phyloP scores from a whole-genome alignment of 768 basidiomycete genomes.

The Tulasnella sp. region DNA sequence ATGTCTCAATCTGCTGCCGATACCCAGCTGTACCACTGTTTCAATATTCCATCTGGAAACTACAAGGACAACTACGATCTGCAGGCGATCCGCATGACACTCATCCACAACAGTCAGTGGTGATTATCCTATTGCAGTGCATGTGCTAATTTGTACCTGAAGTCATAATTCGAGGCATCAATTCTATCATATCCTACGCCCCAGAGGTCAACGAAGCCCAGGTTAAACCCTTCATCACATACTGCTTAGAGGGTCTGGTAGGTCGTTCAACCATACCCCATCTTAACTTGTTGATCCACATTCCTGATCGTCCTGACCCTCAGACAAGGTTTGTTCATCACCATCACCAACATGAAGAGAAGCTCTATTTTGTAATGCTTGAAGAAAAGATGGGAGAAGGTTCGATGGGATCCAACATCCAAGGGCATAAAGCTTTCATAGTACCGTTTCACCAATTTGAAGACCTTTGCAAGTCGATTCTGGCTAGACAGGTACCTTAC shows the following conservation, averaged over 20 bases:
- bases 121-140: neutral
- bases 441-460: neutral
- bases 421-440: neutral
- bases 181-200: slow-evolving; percentile 2
- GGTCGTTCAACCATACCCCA: neutral
- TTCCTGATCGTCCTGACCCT: neutral
- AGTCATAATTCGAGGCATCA: slow-evolving; percentile 7
- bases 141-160: neutral
- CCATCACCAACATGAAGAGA: slow-evolving; percentile 7
- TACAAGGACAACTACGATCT: slow-evolving; percentile 5
- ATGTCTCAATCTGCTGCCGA: neutral
- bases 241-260: neutral
- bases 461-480: too few species aligned
- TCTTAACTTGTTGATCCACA: neutral
- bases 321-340: neutral
- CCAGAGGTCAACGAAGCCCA: neutral
- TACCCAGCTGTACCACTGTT: slow-evolving; percentile 6
- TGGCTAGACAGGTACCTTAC: neutral
- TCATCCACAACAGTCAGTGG: slow-evolving; percentile 9
- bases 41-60: slow-evolving; percentile 3
- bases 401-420: neutral
- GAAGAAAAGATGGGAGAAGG: slow-evolving; percentile 9
- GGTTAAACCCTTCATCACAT: slow-evolving; percentile 6
- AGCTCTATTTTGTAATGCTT: slow-evolving; percentile 2
- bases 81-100: slow-evolving; percentile 9